These are phyloP conservation scores for Niebla homalea DNA, from an alignment of 495 filamentous ascomycete genomes.

Conservation along the genomic window DNA sequence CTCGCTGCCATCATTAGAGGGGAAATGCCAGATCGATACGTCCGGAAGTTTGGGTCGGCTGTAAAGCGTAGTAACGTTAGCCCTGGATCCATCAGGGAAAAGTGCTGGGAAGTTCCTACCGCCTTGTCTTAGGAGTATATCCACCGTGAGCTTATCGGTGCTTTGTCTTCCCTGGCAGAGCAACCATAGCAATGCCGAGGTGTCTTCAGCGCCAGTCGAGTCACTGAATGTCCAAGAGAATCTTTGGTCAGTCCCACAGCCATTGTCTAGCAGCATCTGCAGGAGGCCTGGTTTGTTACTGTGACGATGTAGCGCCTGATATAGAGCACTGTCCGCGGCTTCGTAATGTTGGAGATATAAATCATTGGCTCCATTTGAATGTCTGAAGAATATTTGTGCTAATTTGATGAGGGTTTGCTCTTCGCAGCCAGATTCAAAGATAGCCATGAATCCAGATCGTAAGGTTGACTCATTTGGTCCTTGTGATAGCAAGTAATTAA, in stretches of 20 bases:
- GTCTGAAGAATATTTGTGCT: constrained; percentile 1
- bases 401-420: constrained; percentile 1
- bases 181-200: constrained; percentile 11
- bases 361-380: not conserved
- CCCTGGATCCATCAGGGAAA: not conserved
- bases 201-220: not conserved
- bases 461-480: constrained; percentile 4
- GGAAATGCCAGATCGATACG: constrained; percentile 3
- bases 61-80: not conserved
- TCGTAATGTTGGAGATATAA: constrained; percentile 4
- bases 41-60: constrained; percentile 12
- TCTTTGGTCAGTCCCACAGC: constrained; percentile 3
- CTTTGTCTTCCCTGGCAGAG: constrained; percentile 6
- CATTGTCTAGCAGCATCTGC: constrained; percentile 8
- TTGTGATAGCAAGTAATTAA: not conserved
- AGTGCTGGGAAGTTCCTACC: not conserved
- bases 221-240: constrained; percentile 8
- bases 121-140: constrained; percentile 4
- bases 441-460: constrained; percentile 4
- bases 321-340: constrained; percentile 1
- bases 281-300: constrained; percentile 5
- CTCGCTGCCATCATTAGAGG: constrained; percentile 8
- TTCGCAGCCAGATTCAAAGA: not conserved
- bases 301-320: constrained; percentile 6
- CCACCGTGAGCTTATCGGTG: constrained; percentile 3